Evolutionary conservation across 306 rosid genomes (phyloP).

Genomic region (Carpinus viminea): DNA sequence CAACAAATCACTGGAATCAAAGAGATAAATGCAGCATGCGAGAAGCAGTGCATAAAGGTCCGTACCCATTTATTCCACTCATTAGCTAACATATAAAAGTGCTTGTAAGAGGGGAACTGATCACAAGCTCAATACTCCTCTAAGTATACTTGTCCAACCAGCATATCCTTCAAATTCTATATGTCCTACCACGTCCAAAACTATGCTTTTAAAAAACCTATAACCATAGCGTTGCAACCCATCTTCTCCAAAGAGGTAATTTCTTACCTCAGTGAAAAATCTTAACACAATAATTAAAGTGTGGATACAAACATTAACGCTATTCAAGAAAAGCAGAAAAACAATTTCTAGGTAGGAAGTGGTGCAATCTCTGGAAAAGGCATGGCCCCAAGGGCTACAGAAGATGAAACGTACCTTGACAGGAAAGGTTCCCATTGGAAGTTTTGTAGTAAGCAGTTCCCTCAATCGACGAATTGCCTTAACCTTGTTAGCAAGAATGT

Average conservation of each 20-base stretch:
- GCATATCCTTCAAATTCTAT: not conserved
- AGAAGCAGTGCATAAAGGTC: not conserved
- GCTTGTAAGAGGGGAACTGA: not conserved
- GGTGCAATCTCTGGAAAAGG: conserved; percentile 22
- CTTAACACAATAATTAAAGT: not conserved
- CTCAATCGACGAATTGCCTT: conserved; percentile 98
- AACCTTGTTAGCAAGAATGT: conserved; percentile 93
- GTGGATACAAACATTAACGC: not conserved
- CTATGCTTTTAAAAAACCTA: not conserved
- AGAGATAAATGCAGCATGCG: not conserved
- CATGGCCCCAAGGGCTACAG: not conserved
- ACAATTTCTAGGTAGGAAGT: not conserved
- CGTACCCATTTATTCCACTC: not conserved
- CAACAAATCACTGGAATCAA: not conserved
- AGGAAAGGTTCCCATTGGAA: conserved; percentile 96
- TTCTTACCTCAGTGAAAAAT: not conserved
- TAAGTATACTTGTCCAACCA: not conserved
- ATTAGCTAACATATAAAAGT: not conserved
- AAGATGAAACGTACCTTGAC: conserved; percentile 72
- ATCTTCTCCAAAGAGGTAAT: not conserved
- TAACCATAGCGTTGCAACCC: not conserved
- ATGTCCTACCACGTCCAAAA: not conserved
- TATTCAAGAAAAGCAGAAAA: not conserved
- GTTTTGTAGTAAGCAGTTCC: conserved; percentile 95
- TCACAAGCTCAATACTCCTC: not conserved